A percentile compares a stretch with the other conserved stretches of the same genome.
phyloP scores from a whole-genome alignment of 2,329 filamentous ascomycete genomes.

The Orbilia brochopaga region DNA sequence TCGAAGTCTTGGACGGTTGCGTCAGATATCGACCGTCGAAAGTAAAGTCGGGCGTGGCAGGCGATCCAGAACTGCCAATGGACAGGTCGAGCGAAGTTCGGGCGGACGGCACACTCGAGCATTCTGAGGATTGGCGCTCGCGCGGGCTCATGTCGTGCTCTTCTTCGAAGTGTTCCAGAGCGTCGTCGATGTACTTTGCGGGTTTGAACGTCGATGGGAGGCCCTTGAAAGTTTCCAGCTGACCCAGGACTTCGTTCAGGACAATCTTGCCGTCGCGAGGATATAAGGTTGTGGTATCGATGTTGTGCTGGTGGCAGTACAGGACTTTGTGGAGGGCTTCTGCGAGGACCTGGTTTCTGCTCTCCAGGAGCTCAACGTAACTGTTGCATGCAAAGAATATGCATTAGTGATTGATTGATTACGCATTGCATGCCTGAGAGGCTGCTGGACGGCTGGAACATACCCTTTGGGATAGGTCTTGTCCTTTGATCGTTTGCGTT shows the following conservation, averaged over 20 bases:
- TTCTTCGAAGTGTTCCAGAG: conserved; percentile 47
- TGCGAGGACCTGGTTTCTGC: conserved; percentile 44
- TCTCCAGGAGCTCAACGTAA: conserved; percentile 44
- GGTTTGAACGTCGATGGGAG: conserved; percentile 38
- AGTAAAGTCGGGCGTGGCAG: conserved; percentile 39
- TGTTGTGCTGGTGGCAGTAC: conserved; percentile 46
- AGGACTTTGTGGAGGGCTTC: conserved; percentile 45
- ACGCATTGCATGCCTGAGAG: not conserved
- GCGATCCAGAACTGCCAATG: conserved; percentile 25
- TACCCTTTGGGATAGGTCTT: conserved; percentile 49
- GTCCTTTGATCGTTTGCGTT: conserved; percentile 47
- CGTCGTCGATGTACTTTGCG: conserved; percentile 41
- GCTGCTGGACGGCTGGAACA: conserved; percentile 1
- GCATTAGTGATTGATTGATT: not conserved
- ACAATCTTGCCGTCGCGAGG: conserved; percentile 46
- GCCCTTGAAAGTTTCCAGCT: conserved; percentile 36
- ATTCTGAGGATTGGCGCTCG: conserved; percentile 44
- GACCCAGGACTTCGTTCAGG: conserved; percentile 40
- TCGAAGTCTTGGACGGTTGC: conserved; percentile 26
- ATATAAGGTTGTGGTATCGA: conserved; percentile 39
- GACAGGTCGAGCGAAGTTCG: conserved; percentile 41
- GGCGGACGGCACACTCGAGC: conserved; percentile 37
- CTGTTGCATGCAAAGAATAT: not conserved
- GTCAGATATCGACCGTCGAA: conserved; percentile 47
- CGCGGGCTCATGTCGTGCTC: conserved; percentile 42